These are phyloP conservation scores for Sonneratia alba DNA, from an alignment of 345 rosid species.

Conservation along the genomic window DNA sequence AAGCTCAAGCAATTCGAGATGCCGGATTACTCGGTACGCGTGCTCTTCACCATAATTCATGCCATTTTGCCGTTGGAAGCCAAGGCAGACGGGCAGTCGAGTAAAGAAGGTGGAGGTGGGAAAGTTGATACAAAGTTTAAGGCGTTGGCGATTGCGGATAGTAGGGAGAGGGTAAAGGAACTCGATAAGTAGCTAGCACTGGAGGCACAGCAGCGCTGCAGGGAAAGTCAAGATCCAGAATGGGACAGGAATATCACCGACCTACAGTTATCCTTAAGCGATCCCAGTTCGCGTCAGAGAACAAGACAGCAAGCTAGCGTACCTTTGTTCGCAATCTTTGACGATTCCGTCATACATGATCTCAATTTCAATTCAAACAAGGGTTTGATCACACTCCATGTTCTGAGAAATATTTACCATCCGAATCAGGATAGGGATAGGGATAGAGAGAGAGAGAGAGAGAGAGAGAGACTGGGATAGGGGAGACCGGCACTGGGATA, in stretches of 20 bases:
- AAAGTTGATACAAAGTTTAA: slow-evolving; percentile 39
- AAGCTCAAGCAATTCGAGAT: slow-evolving; percentile 67
- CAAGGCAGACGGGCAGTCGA: slow-evolving; percentile 26
- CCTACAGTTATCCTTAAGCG: no score
- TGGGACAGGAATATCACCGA: slow-evolving; percentile 13
- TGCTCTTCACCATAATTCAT: slow-evolving; percentile 66
- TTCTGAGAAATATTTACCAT: no score
- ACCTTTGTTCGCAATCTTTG: no score
- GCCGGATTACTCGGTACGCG: slow-evolving; percentile 83
- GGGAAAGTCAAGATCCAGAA: slow-evolving; percentile 22
- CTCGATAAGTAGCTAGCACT: slow-evolving; percentile 52
- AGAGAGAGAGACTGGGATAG: no score
- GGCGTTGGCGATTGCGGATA: slow-evolving; percentile 58
- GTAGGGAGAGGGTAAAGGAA: slow-evolving; percentile 56
- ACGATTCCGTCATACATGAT: no score
- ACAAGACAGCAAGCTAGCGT: no score
- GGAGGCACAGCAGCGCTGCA: slow-evolving; percentile 34
- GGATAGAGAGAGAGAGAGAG: no score
- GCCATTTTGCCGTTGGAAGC: slow-evolving; percentile 62
- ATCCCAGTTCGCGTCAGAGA: no score
- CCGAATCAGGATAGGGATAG: slow-evolving; percentile 13
- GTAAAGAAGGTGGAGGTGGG: slow-evolving; percentile 14
- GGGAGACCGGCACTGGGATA: slow-evolving; percentile 19
- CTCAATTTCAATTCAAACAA: no score
- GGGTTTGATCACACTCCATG: no score